Percentiles rank a stretch among this genome's conserved stretches.
These are phyloP conservation scores for Prorocentrum cordatum DNA, from an alignment of 169 alveolate species.

Conservation along the genomic window DNA sequence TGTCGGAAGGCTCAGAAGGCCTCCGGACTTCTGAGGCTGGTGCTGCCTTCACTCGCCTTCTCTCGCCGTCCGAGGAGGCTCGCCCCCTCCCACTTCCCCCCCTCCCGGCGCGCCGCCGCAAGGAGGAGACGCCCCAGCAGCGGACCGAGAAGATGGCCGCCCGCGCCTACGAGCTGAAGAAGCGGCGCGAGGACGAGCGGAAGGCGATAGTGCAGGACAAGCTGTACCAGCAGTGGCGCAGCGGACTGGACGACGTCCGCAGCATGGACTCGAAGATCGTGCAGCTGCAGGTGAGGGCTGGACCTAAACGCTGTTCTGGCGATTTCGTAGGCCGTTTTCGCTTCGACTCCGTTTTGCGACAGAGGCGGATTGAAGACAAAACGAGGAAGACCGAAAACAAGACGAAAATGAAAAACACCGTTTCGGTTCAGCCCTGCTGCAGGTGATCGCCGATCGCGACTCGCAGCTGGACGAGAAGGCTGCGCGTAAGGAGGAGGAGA, in stretches of 20 bases:
- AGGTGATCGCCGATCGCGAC: slow-evolving; percentile 4
- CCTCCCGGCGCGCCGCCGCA: neutral
- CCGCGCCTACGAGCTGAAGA: slow-evolving; percentile 49
- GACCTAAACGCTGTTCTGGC: neutral
- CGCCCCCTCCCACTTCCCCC: neutral
- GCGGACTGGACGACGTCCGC: slow-evolving; percentile 52
- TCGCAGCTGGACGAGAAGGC: slow-evolving; percentile 57
- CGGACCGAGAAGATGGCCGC: slow-evolving; percentile 56
- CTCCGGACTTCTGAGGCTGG: no score
- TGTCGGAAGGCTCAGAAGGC: no score
- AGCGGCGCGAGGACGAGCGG: slow-evolving; percentile 62
- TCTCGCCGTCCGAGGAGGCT: no score
- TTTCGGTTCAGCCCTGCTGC: no score
- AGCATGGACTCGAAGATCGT: slow-evolving; percentile 61
- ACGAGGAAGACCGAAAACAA: neutral
- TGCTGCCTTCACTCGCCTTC: no score
- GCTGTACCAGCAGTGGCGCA: slow-evolving; percentile 63
- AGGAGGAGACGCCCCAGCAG: slow-evolving; percentile 58
- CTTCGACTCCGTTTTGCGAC: no score
- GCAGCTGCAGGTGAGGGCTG: slow-evolving; percentile 22
- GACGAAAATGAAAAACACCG: neutral
- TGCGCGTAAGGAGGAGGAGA: slow-evolving; percentile 47
- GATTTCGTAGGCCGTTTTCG: no score
- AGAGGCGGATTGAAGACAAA: no score
- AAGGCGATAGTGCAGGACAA: slow-evolving; percentile 45